Evolutionary conservation across 106 monocot species (phyloP), one percentile per base, ranked within the genome.

Genomic region (Dioscorea alata): DNA sequence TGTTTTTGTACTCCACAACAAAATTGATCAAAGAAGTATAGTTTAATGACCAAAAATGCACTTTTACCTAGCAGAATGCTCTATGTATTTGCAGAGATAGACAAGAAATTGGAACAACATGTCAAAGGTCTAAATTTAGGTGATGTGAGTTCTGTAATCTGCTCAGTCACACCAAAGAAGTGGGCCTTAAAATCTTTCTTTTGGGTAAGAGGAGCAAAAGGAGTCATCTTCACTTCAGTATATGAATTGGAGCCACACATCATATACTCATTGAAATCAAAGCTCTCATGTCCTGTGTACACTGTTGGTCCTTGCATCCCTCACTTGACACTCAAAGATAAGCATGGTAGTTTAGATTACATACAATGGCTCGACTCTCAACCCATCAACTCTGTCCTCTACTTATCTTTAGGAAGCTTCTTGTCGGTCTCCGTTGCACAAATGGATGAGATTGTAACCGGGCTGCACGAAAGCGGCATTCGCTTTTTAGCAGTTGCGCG

Each of bases 341-440:
- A 68, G 8, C 59, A 17, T 4, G 15, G 48, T 58, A 12, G 50
- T 12, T 17, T 20, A 35, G 19, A 77, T 57, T 74, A 78, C 73
- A 57, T 82, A 17, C n/a, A 19, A 13, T 90, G 89, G 83, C 70
- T 93, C 18, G 76, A 86, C 63, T 77, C 66, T 4, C 93, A 93
- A 42, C 74, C 81, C 1, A 50, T 64, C 16, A 59, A 57, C 31
- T 84, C 93, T 6, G 86, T 93, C 0, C 77, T 89, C 0, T 93
- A 88, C 59, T 68, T 88, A 57, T 83, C 92, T 0, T 50, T 86
- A 6, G 86, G 93, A n/a, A 93, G 93, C 76, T 79, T 79, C 49
- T 51, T 77, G 2, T 25, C 80, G 0, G 24, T 83, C 24, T 77
- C 83, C 7, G 33, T 2, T 0, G 17, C 32, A 1, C 80, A 84